These are phyloP conservation scores for Pseudogymnoascus sp. DNA, from an alignment of 2,329 filamentous ascomycete species.

Conservation along the genomic window DNA sequence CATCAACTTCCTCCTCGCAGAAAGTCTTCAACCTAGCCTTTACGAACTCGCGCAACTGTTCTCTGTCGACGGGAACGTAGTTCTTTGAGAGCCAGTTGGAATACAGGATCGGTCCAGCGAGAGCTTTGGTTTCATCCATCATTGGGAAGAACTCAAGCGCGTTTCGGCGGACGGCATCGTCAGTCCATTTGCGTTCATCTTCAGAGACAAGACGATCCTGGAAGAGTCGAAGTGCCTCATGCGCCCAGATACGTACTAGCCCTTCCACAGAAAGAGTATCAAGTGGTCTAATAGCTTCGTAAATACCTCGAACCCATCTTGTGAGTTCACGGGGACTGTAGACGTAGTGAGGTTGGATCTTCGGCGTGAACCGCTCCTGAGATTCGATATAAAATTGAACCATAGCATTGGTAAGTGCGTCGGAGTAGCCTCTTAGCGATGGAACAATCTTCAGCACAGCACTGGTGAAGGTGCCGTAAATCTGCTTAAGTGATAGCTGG, in stretches of 20 bases:
- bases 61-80: slow-evolving; percentile 92
- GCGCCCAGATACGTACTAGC: slow-evolving; percentile 92
- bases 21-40: slow-evolving; percentile 96
- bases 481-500: slow-evolving; percentile 87
- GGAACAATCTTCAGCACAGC: slow-evolving; percentile 96
- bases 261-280: slow-evolving; percentile 85
- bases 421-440: slow-evolving; percentile 86
- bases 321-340: slow-evolving; percentile 98
- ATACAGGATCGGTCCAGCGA: slow-evolving; percentile 90
- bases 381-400: slow-evolving; percentile 93
- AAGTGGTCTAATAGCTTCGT: slow-evolving; percentile 89
- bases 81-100: slow-evolving; percentile 99
- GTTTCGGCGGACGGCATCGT: slow-evolving; percentile 76
- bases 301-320: slow-evolving; percentile 93
- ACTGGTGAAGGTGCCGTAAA: slow-evolving; percentile 96
- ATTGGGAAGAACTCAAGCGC: slow-evolving; percentile 89
- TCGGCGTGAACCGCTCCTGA: slow-evolving; percentile 85
- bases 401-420: slow-evolving; percentile 93
- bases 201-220: slow-evolving; percentile 93
- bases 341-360: slow-evolving; percentile 97
- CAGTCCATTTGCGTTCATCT: slow-evolving; percentile 91
- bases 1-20: slow-evolving; percentile 98
- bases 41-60: slow-evolving; percentile 92
- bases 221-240: slow-evolving; percentile 92
- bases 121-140: slow-evolving; percentile 81